phyloP scores from a whole-genome alignment of 78 protist genomes.

The Dictyostelium citrinum region DNA sequence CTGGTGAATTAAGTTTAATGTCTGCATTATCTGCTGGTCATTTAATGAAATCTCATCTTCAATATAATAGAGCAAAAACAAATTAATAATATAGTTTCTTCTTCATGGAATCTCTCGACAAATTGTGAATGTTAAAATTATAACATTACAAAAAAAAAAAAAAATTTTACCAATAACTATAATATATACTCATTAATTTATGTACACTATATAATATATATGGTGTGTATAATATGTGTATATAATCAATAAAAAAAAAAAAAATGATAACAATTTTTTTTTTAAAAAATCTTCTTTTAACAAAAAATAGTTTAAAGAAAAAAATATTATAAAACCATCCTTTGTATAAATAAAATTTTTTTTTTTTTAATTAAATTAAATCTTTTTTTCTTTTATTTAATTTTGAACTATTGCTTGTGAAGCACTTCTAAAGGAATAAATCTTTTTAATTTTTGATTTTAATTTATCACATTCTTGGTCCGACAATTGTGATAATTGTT shows the following conservation, averaged over 20 bases:
- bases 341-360: neutral
- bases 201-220: neutral
- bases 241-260: neutral
- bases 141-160: neutral
- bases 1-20: slow-evolving; percentile 96
- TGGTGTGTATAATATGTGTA: neutral
- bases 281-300: neutral
- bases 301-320: neutral
- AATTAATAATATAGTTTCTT: neutral
- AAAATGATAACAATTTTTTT: neutral
- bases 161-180: neutral
- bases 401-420: neutral
- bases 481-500: neutral
- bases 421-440: neutral
- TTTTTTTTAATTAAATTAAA: neutral
- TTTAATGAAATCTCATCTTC: slow-evolving; percentile 87
- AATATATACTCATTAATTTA: neutral
- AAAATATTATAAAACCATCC: neutral
- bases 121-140: neutral
- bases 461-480: neutral
- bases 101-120: neutral
- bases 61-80: slow-evolving; percentile 80
- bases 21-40: slow-evolving; percentile 91
- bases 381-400: neutral
- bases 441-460: neutral